Evolutionary conservation across 371 early-diverging fungal species (phyloP), one percentile per base, ranked within the genome.

Genomic region (Mortierella sp.): DNA sequence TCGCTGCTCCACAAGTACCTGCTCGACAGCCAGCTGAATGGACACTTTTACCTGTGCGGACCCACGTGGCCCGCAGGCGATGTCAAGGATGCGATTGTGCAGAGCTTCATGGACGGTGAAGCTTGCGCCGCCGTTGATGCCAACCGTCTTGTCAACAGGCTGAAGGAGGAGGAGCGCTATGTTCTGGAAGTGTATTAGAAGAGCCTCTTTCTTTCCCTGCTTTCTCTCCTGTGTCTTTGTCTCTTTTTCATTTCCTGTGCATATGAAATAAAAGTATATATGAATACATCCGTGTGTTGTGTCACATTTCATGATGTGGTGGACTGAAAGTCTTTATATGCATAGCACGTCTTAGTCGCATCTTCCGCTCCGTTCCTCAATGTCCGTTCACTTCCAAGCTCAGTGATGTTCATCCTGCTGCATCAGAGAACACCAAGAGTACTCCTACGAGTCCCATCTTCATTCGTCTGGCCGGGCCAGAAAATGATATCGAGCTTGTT

Each of bases 31-130:
- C 48, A 86, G 37, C 37, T 64, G 42, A 86, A 89, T 32, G 97
- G 95, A 26, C 88, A 91, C 70, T 95, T 97, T 79, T 97, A 97
- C 82, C 87, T 97, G 23, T 95, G 96, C 81, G 96, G 97, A 66
- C 96, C 95, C 43, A 95, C 95, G 17, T 95, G 97, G 95, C 95
- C 95, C 23, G 93, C 94, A 9, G 92, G 92, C 28, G 97, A 97
- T 86, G 95, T 97, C 56, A 92, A 90, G 84, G 94, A 94, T 72
- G 96, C 97, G 55, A 89, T 96, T 63, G 89, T 94, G 34, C 78
- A 82, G 53, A 89, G 94, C 56, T 93, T 96, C 72, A 82, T 82
- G 50, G 78, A 82, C 44, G 76, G 81, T 47, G 88, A 89, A 62
- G 83, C 82, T 54, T 83, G 93, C 69, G 85, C 86, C 60, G 72